Evolutionary conservation across 2,329 filamentous ascomycete genomes (phyloP), one percentile per base, ranked within the genome.

Genomic region (Penicillium italicum): DNA sequence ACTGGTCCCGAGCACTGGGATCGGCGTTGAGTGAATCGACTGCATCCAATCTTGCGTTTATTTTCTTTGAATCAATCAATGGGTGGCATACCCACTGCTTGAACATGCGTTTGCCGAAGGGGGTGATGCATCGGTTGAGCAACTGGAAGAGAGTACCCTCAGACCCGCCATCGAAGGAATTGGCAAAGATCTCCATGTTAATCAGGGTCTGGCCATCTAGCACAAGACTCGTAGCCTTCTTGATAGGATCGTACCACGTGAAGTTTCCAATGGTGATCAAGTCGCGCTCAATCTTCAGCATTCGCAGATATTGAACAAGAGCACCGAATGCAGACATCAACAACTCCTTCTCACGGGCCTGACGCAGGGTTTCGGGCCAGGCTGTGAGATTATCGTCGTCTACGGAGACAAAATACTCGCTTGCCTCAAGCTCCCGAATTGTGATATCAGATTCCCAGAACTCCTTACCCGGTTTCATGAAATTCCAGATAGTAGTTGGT

Each of bases 1-100:
- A 97, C 63, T 91, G 87, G 63, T 97, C 91, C 51, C 90, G 90
- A 28, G 96, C 80, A 24, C 81, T 85, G 0, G 83, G 82, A 69
- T 97, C 91, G 1, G 88, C 87, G 64, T 97, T 97, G 40, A 99
- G 79, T 67, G 93, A 86, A 67, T 97, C 94, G 5, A 99, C 91
- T 5, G 94, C 94, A 75, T 99, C 92, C 11, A 99, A 79, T 6
- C 94, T 85, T 62, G 95, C 91, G 66, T 97, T 96, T 77, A 99
- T 97, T 69, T 89, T 91, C 36, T 81, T 77, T 6, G 90, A 86
- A 73, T 96, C 89, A 70, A 91, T 91, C 14, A 99, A 80, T 2
- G 94, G 94, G 72, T 99, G 94, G 67, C 93, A 97, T 3, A 99
- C 88, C 94, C 94, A 99, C 72, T 96, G 91, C 52, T 92, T 88